A percentile compares a stretch with the other conserved stretches of the same genome.
Evolutionary conservation across 371 early-diverging fungal genomes (phyloP).

Genomic region (Mucor piriformis): DNA sequence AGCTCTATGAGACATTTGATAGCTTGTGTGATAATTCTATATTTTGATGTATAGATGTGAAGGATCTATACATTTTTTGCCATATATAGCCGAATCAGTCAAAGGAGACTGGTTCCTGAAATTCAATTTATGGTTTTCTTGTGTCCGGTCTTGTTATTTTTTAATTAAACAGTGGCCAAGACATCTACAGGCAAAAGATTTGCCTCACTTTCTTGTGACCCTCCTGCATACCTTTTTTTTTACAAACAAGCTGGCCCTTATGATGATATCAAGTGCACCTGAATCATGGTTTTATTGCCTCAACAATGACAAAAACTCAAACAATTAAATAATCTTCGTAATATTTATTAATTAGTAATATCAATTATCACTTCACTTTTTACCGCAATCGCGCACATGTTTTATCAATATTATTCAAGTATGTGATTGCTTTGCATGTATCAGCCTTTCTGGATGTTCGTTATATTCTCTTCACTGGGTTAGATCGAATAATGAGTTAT

Average conservation of each 20-base stretch:
- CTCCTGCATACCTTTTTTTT: background rate
- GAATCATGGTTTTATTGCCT: too few relatives aligned
- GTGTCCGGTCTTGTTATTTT: background rate
- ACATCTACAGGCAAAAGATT: background rate
- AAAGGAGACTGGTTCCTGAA: constrained; percentile 6
- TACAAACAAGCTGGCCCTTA: background rate
- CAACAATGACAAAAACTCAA: too few relatives aligned
- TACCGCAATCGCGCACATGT: too few relatives aligned
- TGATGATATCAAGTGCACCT: background rate
- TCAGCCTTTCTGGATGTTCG: too few relatives aligned
- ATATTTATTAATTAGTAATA: too few relatives aligned
- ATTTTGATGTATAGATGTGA: background rate
- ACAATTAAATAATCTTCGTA: too few relatives aligned
- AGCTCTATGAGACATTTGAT: background rate
- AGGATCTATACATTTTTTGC: background rate
- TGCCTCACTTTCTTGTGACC: background rate
- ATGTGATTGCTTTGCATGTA: too few relatives aligned
- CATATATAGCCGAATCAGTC: background rate
- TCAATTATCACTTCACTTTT: too few relatives aligned
- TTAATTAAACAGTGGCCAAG: background rate
- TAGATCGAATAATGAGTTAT: too few relatives aligned
- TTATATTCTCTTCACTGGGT: too few relatives aligned
- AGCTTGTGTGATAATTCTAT: background rate
- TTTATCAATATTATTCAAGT: too few relatives aligned
- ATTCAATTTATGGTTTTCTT: background rate